A percentile compares a stretch with the other conserved stretches of the same genome.
Evolutionary conservation across 768 basidiomycete genomes (phyloP).

Genomic region (Cystofilobasidium bisporidii): DNA sequence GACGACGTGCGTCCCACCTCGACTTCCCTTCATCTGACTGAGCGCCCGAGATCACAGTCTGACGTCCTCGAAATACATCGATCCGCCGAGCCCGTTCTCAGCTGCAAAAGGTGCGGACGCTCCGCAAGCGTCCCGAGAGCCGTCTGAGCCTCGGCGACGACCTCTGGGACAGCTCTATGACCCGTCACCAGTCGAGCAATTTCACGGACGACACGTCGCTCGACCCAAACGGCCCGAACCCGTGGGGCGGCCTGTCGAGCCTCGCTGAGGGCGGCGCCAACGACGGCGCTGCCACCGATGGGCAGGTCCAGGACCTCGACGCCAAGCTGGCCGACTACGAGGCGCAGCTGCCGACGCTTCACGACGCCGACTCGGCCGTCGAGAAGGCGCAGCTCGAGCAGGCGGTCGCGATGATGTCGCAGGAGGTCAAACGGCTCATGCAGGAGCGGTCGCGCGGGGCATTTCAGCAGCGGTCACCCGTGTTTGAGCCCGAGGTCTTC

Average conservation of each 20-base stretch:
- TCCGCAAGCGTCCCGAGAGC: slow-evolving; percentile 67
- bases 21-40: background rate
- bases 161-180: slow-evolving; percentile 62
- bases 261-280: slow-evolving; percentile 1
- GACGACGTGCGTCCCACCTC: slow-evolving; percentile 19
- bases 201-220: slow-evolving; percentile 82
- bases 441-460: slow-evolving; percentile 8
- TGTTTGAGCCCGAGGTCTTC: slow-evolving; percentile 73
- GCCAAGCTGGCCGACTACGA: slow-evolving; percentile 46
- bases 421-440: slow-evolving; percentile 70
- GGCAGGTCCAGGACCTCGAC: slow-evolving; percentile 48
- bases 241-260: slow-evolving; percentile 46
- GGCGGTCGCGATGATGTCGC: slow-evolving; percentile 67
- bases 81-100: background rate
- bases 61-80: too few species aligned
- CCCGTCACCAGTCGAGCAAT: slow-evolving; percentile 58
- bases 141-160: slow-evolving; percentile 48
- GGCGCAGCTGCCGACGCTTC: slow-evolving; percentile 47
- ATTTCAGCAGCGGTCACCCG: slow-evolving; percentile 4
- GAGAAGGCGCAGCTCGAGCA: slow-evolving; percentile 91
- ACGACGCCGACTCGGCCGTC: slow-evolving; percentile 59
- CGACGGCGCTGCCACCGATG: slow-evolving; percentile 59
- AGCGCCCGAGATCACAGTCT: too few species aligned
- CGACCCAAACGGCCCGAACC: slow-evolving; percentile 51
- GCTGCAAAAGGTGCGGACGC: slow-evolving; percentile 62